Conservation (phyloP, 1,284 basidiomycete species). For the Apiotrichum domesticum region DNA sequence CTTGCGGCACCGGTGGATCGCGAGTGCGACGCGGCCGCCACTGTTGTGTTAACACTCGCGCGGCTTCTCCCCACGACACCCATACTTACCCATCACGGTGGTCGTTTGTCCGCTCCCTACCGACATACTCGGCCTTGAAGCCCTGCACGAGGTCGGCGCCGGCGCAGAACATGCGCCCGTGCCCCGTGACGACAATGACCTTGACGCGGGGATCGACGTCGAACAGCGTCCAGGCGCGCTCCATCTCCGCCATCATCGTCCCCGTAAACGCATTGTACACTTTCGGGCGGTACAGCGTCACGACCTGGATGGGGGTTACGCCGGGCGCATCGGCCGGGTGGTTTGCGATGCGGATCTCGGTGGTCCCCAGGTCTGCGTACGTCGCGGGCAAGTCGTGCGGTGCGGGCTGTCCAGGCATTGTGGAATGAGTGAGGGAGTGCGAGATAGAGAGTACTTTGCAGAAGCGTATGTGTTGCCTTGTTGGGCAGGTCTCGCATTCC, state of each 20-base stretch:
- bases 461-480: no score
- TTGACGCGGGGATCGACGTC: slow-evolving; percentile 17
- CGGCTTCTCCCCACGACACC: no score
- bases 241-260: slow-evolving; percentile 12
- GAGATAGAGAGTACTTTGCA: no score
- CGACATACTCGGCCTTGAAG: slow-evolving; percentile 4
- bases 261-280: slow-evolving; percentile 16
- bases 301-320: slow-evolving; percentile 18
- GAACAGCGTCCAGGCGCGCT: slow-evolving; percentile 5
- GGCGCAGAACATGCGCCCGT: slow-evolving; percentile 18
- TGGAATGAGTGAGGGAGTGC: no score
- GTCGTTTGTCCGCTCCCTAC: background rate
- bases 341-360: slow-evolving; percentile 10
- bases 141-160: slow-evolving; percentile 12
- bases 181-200: slow-evolving; percentile 13
- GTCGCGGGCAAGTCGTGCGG: background rate
- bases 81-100: slow-evolving; percentile 13
- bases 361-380: slow-evolving; percentile 5
- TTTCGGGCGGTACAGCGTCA: slow-evolving; percentile 16
- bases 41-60: background rate
- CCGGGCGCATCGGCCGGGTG: slow-evolving; percentile 10
- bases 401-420: no score
- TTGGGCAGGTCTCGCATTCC: no score
- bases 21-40: slow-evolving; percentile 11
- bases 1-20: slow-evolving; percentile 17